A percentile compares a stretch with the other conserved stretches of the same genome.
Conservation (phyloP, 176 grass and related monocot species). For the Musa schizocarpa region DNA sequence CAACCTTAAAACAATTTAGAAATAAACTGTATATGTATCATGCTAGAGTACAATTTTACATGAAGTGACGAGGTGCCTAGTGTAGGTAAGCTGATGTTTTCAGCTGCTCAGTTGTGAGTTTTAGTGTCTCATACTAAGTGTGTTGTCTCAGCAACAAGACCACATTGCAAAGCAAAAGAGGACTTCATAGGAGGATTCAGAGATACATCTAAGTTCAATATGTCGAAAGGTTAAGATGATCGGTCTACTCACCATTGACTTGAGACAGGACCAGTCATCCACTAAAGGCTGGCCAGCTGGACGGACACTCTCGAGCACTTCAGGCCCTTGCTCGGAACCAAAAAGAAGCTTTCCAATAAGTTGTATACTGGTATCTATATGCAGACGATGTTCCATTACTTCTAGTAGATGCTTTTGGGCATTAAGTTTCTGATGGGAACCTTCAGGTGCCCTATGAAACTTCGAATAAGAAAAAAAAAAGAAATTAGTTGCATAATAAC, state of each 20-base stretch:
- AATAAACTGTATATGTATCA: too few relatives aligned
- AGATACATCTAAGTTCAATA: too few relatives aligned
- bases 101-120: too few relatives aligned
- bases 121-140: too few relatives aligned
- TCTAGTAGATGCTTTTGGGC: slow-evolving; percentile 76
- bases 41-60: too few relatives aligned
- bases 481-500: slow-evolving; percentile 4
- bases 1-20: too few relatives aligned
- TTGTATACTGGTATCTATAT: slow-evolving; percentile 68
- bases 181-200: too few relatives aligned
- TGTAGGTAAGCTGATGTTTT: too few relatives aligned
- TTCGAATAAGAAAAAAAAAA: slow-evolving; percentile 14
- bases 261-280: slow-evolving; percentile 90
- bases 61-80: too few relatives aligned
- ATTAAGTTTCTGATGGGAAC: slow-evolving; percentile 46
- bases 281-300: slow-evolving; percentile 52
- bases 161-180: too few relatives aligned
- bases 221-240: not conserved
- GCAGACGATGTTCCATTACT: slow-evolving; percentile 71
- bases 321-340: slow-evolving; percentile 53
- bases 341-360: slow-evolving; percentile 88
- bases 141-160: too few relatives aligned
- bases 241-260: slow-evolving; percentile 47
- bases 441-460: slow-evolving; percentile 59
- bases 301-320: slow-evolving; percentile 45